Evolutionary conservation across 2,329 filamentous ascomycete genomes (phyloP), one percentile per base, ranked within the genome.

Genomic region (Neopestalotiopsis sp.): DNA sequence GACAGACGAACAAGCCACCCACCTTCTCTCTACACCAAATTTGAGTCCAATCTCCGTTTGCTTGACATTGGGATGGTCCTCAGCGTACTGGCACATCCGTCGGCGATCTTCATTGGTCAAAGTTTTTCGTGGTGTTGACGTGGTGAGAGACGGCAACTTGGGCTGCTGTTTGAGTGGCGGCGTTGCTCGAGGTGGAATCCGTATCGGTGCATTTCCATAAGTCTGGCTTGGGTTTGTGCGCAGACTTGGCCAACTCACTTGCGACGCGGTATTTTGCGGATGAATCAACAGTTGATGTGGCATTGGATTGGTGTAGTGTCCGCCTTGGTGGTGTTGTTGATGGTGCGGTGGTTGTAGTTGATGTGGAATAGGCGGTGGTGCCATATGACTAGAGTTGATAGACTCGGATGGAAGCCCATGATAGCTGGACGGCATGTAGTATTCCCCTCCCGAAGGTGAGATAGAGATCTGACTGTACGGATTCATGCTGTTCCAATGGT

Each of bases 11-110:
- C 17, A 65, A 57, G 28, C 17, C 69, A 71, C 83, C 80, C 90
- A 98, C 96, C 96, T 98, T 91, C 96, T 87, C 83, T 99, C 96
- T 66, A 99, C 96, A 45, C 95, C 95, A 82, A 99, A 99, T 79
- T 94, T 90, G 69, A 91, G 92, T 82, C 96, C 96, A 81, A 99
- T 99, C 77, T 98, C 95, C 20, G 94, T 96, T 83, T 99, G 96
- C 82, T 97, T 97, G 61, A 94, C 91, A 63, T 90, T 91, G 28
- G 95, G 96, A 78, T 98, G 91, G 71, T 97, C 92, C 78, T 96
- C 92, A 75, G 95, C 93, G 80, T 95, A 98, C 77, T 94, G 89
- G 80, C 96, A 99, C 95, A 99, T 99, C 59, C 90, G 89, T 73
- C 94, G 89, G 72, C 96, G 92, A 79, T 98, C 95, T 69, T 94